These are phyloP conservation scores for Venturia pyrina DNA, from an alignment of 2,329 filamentous ascomycete genomes.

Conservation along the genomic window DNA sequence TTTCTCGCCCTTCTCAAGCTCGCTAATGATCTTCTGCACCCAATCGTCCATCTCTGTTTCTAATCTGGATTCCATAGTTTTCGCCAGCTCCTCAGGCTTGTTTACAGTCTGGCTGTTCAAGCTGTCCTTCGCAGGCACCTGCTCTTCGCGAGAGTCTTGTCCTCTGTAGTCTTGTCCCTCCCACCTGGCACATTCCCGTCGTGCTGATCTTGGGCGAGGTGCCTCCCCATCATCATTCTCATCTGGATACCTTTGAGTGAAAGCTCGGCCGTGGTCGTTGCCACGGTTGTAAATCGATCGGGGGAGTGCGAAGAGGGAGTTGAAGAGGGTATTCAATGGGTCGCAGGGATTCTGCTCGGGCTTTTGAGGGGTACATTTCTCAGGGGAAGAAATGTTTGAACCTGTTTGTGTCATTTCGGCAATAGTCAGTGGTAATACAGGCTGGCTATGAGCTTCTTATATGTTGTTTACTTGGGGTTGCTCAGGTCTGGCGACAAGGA, in stretches of 20 bases:
- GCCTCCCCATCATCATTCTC: constrained; percentile 3
- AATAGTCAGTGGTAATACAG: neutral
- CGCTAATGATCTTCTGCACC: constrained; percentile 1
- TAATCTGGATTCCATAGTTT: neutral
- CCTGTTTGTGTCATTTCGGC: neutral
- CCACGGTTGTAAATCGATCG: constrained; percentile 9
- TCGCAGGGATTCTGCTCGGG: neutral
- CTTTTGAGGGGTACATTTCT: neutral
- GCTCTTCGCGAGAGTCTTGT: neutral
- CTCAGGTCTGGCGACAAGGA: neutral
- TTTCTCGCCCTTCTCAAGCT: neutral
- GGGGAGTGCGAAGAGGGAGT: constrained; percentile 1
- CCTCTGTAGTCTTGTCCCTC: neutral
- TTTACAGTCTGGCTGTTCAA: too few species aligned
- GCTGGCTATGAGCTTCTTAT: neutral
- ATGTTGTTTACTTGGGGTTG: neutral
- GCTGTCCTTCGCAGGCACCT: neutral
- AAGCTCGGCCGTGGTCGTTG: constrained; percentile 10
- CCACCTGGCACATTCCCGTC: neutral
- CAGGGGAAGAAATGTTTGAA: neutral
- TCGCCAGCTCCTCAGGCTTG: neutral
- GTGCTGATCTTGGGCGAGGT: neutral
- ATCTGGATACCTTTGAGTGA: neutral
- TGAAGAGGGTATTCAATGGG: constrained; percentile 1
- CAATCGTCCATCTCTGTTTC: neutral